phyloP scores from a whole-genome alignment of 1,284 basidiomycete genomes.

The Entoloma clypeatum region DNA sequence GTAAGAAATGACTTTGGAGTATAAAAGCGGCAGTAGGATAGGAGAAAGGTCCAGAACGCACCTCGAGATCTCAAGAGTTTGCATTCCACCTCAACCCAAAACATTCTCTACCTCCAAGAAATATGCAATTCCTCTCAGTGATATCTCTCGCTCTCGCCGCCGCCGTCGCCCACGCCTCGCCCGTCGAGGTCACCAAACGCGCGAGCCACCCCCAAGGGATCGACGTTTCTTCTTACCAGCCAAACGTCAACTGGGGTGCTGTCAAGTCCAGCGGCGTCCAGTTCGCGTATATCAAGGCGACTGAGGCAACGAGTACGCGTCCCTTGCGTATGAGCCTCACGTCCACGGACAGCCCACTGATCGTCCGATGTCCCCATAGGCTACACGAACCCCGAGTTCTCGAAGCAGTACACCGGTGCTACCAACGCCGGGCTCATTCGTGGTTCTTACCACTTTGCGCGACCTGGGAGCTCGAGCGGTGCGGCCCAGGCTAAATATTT shows the following conservation, averaged over 20 bases:
- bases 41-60: too few species aligned
- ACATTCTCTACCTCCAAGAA: too few species aligned
- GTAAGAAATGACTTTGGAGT: too few species aligned
- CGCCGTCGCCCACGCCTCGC: conserved; percentile 7
- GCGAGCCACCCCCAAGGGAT: conserved; percentile 45
- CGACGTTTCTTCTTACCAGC: conserved; percentile 54
- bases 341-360: neutral
- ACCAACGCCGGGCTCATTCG: conserved; percentile 53
- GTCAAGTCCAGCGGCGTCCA: conserved; percentile 49
- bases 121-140: too few species aligned
- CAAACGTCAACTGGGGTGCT: conserved; percentile 47
- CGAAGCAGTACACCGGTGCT: conserved; percentile 46
- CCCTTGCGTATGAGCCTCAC: neutral
- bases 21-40: too few species aligned
- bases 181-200: conserved; percentile 16
- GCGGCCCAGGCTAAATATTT: conserved; percentile 60
- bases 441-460: conserved; percentile 61
- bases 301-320: conserved; percentile 50
- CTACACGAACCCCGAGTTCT: conserved; percentile 39
- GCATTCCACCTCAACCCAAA: too few species aligned
- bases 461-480: conserved; percentile 48
- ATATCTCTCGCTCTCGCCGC: conserved; percentile 9
- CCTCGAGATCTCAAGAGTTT: too few species aligned
- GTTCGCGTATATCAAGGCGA: conserved; percentile 67
- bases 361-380: conserved; percentile 20